Evolutionary conservation across 148 eudicot species (phyloP), one percentile per base, ranked within the genome.

Genomic region (Silene latifolia): DNA sequence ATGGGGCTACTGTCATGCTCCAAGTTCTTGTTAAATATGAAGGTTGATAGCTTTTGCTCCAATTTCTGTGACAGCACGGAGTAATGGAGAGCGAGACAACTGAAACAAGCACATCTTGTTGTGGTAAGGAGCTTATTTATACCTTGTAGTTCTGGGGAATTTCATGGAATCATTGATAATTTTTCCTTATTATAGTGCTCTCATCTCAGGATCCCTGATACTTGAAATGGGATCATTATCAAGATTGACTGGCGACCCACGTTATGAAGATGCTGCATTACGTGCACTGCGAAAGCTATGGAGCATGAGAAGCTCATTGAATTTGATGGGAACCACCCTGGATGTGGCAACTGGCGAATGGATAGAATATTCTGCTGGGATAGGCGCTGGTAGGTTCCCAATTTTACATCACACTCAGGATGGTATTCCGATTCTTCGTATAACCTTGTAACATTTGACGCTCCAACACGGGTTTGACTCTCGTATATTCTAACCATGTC

Each of bases 201-300:
- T 24, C 66, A 32, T 84, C 47, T 59, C 88, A 91, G 98, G 98
- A 76, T 94, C 98, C 59, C 82, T 94, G 73, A 90, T 94, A 81
- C 98, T 94, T 83, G 98, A 94, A 85, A 91, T 94, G 98, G 98
- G 98, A 72, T 88, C 96, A 53, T 77, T 94, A 56, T 90, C 98
- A 29, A 90, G 85, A 82, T 84, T 94, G 83, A 94, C 98, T 19
- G 97, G 98, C 46, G 93, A 94, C 80, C 86, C 88, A 25, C 86
- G 88, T 80, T 94, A 84, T 79, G 97, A 94, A 77, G 78, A 86
- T 77, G 96, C 89, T 46, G 97, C 98, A 64, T 85, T 91, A 78
- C 93, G 89, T 83, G 98, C 98, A 83, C 84, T 94, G 9, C 90
- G 90, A 19, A 90, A 83, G 82, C 81, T 94, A 74, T 94, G 98